Evolutionary conservation across 2,329 filamentous ascomycete species (phyloP).

Genomic region (Alternaria consortialis): DNA sequence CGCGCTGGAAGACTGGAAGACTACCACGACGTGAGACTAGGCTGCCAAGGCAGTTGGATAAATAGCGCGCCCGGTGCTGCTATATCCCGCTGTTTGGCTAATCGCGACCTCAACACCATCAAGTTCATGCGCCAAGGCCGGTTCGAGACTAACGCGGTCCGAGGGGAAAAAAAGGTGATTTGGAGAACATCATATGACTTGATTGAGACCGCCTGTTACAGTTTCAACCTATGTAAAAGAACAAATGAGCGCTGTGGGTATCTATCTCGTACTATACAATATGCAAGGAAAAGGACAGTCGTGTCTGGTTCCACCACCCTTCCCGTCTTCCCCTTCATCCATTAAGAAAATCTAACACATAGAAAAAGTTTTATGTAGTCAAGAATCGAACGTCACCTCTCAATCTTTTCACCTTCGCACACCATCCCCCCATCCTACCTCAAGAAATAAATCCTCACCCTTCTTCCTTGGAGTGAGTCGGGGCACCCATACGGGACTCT

Average conservation of each 20-base stretch:
- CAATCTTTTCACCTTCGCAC: conserved; percentile 1
- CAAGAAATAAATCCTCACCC: conserved; percentile 69
- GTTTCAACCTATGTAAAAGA: background rate
- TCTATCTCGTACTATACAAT: conserved; percentile 19
- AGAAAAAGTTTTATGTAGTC: conserved; percentile 12
- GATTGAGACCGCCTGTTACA: background rate
- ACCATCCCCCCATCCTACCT: conserved; percentile 43
- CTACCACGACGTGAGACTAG: conserved; percentile 12
- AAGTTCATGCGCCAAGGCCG: conserved; percentile 8
- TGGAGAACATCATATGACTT: background rate
- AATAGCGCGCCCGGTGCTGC: conserved; percentile 3
- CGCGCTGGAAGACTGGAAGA: background rate
- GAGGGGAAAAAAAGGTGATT: background rate
- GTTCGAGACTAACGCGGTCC: background rate
- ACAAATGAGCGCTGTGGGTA: conserved; percentile 18
- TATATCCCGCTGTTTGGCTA: conserved; percentile 5
- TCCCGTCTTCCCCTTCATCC: background rate
- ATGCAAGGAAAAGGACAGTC: conserved; percentile 14
- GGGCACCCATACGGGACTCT: conserved; percentile 67
- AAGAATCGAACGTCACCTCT: conserved; percentile 5
- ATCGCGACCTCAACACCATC: conserved; percentile 1
- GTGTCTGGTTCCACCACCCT: background rate
- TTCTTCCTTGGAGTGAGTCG: conserved; percentile 72
- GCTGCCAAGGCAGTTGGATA: conserved; percentile 18
- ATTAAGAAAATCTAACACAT: conserved; percentile 15